Evolutionary conservation across 257 asterid genomes (phyloP), one percentile per base, ranked within the genome.

Genomic region (Oldenlandia corymbosa): DNA sequence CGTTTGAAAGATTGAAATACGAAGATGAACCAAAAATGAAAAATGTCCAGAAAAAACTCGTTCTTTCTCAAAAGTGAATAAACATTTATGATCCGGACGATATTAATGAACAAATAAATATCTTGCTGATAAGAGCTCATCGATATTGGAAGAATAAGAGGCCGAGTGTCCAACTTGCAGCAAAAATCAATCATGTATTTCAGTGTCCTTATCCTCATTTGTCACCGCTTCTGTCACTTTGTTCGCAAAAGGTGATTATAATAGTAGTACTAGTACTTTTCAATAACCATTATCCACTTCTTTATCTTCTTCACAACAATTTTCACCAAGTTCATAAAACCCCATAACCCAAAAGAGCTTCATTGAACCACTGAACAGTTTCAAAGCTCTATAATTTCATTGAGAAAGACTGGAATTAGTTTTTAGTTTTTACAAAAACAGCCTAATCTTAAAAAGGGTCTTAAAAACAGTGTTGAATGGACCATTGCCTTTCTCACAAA

Each of bases 391-490:
- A 10, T 55, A 34, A 34, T 34, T 34, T 7, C 39, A 23, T 7
- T 9, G 2, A n/a, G 36, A 7, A 18, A n/a, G 9, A 8, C 24
- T 17, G 46, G 21, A 34, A 57, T 37, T 36, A 18, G 52, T 42
- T 18, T 17, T 18, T n/a, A n/a, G n/a, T n/a, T n/a, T n/a, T n/a
- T n/a, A n/a, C n/a, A n/a, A 41, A 42, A 39, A 24, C 8, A 12
- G 37, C 30, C 37, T 62, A 45, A 18, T 30, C 55, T 36, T 43
- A 5, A 28, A 31, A 63, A 34, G 59, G 43, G 50, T 14, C 30
- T 27, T 37, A 32, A 7, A 17, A 23, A 31, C 20, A 27, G 12
- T 69, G 80, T 78, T 85, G 84, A 82, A 90, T 90, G 95, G 95
- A 84, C 81, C 82, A 71, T 64, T 73, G 84, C 79, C 73, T 84